Conservation (phyloP, 176 grass and related monocot genomes). For the Aegilops speltoides region DNA sequence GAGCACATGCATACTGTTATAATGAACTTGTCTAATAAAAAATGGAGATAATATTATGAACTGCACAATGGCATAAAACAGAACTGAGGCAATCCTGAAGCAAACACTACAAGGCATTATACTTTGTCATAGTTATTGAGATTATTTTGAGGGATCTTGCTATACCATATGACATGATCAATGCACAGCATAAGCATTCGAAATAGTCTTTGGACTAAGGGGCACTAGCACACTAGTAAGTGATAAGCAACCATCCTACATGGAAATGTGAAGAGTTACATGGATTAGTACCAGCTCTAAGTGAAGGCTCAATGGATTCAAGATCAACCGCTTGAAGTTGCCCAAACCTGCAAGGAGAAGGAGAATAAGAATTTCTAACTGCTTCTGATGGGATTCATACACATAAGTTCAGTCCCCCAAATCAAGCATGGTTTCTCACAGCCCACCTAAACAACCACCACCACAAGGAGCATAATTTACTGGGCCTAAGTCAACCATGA, state of each 20-base stretch:
- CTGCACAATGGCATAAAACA: not conserved
- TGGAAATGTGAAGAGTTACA: constrained; percentile 13
- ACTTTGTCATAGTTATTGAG: not conserved
- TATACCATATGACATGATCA: not conserved
- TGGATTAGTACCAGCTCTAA: constrained; percentile 70
- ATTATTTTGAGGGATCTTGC: not conserved
- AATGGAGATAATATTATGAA: not conserved
- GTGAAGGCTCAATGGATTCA: constrained; percentile 73
- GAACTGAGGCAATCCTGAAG: not conserved
- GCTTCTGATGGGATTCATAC: not conserved
- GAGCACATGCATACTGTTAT: not conserved
- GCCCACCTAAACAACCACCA: constrained; percentile 8
- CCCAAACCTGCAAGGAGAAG: constrained; percentile 59
- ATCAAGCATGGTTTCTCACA: not conserved
- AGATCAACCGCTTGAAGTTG: constrained; percentile 77
- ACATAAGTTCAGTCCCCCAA: not conserved
- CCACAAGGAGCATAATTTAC: not conserved
- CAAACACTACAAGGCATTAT: not conserved
- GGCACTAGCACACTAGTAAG: not conserved
- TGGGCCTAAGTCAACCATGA: not conserved
- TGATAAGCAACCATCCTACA: constrained; percentile 6
- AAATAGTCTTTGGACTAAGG: not conserved
- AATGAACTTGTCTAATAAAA: not conserved
- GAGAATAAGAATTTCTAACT: not conserved
- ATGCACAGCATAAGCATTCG: not conserved